Base-by-base conservation (phyloP, 73 alveolate genomes). In the Paramecium octaurelia region DNA sequence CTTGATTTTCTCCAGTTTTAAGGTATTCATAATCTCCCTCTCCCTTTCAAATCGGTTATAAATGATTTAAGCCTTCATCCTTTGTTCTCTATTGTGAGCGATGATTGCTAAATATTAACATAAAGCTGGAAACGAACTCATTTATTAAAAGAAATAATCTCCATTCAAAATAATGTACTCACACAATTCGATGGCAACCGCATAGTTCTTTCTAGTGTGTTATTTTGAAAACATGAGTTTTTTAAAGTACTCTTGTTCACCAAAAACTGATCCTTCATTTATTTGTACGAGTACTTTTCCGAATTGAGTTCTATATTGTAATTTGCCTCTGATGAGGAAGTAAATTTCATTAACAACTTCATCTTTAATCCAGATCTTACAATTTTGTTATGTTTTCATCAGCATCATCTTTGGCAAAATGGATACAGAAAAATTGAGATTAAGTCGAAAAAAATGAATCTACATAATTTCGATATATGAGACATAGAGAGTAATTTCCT, bases 361-460 rank as follows among this genome's bases (percentile, higher is more conserved):
- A 35, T 73, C 59, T 43, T 73, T 73, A 20, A 73, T 73, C 87
- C 87, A 73, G 40, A 73, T 73, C 14, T 36, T 73, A 36, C 59
- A 20, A 36, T 73, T 73, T 35, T 35, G 11, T 36, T 73, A 36
- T 16, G 59, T 40, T 73, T 38, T 73, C 59, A 36, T 36, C 1
- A 73, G 6, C 59, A 73, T 73, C 57, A 40, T 73, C 24, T 73
- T 36, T 16, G 87, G 87, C 6, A 36, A 73, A 21, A 73, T 73
- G 29, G 59, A 40, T 12, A 40, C 59, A 10, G 87, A 34, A 40
- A 73, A 73, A 36, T 73, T 73, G 27, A 73, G 87, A 73, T 73
- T 73, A 6, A 73, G 7, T 73, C 87, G 11, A 31, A 73, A 73
- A 73, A 73, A 73, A 73, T 73, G 87, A 9, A 73, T 40, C 27